Percentiles rank a stretch among this genome's conserved stretches.
phyloP scores from a whole-genome alignment of 2,329 filamentous ascomycete species.

The Phoma sp. region DNA sequence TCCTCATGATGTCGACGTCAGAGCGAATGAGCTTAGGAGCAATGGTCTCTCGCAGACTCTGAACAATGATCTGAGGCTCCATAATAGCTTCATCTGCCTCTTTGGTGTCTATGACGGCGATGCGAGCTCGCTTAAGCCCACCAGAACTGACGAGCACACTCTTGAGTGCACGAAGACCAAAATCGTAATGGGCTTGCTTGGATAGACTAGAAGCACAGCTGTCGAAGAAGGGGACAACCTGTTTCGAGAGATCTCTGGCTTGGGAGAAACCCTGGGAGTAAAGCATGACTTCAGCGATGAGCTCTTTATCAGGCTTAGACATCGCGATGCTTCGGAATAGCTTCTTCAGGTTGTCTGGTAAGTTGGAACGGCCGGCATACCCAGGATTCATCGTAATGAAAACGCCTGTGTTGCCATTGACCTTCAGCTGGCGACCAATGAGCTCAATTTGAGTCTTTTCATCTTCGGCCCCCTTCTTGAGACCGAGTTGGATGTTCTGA shows the following conservation, averaged over 20 bases:
- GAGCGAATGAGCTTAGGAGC: slow-evolving; percentile 93
- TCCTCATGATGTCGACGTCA: slow-evolving; percentile 87
- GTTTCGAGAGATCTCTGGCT: slow-evolving; percentile 90
- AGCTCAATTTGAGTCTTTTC: slow-evolving; percentile 90
- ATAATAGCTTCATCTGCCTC: slow-evolving; percentile 73
- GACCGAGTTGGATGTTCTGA: slow-evolving; percentile 96
- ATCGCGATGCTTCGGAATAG: slow-evolving; percentile 98
- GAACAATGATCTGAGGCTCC: slow-evolving; percentile 96
- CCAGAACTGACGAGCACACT: slow-evolving; percentile 98
- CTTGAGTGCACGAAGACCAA: slow-evolving; percentile 95
- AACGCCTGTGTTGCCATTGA: slow-evolving; percentile 93
- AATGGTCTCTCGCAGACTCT: slow-evolving; percentile 98
- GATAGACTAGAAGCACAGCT: slow-evolving; percentile 80
- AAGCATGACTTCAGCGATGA: slow-evolving; percentile 99
- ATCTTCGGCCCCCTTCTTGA: slow-evolving; percentile 83
- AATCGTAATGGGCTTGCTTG: slow-evolving; percentile 99
- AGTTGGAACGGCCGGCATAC: slow-evolving; percentile 95
- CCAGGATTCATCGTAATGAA: slow-evolving; percentile 99
- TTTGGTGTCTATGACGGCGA: slow-evolving; percentile 63
- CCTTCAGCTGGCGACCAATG: slow-evolving; percentile 85
- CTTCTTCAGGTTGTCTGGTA: slow-evolving; percentile 99
- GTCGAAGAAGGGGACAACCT: slow-evolving; percentile 98
- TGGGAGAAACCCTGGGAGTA: slow-evolving; percentile 99
- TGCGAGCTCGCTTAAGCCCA: slow-evolving; percentile 85
- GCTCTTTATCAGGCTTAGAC: slow-evolving; percentile 99